Conservation (phyloP, 306 rosid species). For the Vachellia collinsii region DNA sequence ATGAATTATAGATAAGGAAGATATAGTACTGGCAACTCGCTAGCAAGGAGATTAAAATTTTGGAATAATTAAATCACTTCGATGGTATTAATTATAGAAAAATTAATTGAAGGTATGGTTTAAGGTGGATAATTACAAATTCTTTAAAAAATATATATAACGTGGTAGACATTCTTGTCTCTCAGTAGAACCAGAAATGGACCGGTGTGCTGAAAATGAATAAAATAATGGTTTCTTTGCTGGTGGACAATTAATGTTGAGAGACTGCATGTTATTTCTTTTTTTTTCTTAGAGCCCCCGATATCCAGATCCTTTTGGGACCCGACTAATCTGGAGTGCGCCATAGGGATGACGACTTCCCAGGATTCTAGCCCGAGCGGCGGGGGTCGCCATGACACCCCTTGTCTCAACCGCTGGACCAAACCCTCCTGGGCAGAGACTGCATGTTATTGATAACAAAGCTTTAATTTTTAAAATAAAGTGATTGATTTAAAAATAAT, state of each 20-base stretch:
- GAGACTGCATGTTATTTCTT: slow-evolving; percentile 1
- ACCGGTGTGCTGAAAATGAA: neutral
- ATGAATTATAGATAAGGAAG: neutral
- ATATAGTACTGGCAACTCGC: neutral
- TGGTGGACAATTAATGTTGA: neutral
- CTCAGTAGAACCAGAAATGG: neutral
- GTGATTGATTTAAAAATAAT: slow-evolving; percentile 14
- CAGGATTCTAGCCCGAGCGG: no score
- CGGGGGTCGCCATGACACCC: no score
- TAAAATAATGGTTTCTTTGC: neutral
- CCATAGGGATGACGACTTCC: no score
- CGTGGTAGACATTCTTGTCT: neutral
- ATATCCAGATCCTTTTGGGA: no score
- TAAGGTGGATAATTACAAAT: neutral
- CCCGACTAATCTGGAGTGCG: no score
- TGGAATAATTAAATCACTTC: neutral
- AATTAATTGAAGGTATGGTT: neutral
- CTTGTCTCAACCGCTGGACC: no score
- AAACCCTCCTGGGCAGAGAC: no score
- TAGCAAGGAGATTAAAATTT: no score
- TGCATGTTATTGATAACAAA: neutral
- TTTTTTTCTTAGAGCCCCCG: no score
- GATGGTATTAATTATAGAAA: neutral
- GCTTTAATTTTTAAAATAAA: neutral
- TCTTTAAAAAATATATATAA: neutral